phyloP scores from a whole-genome alignment of 108 stramenopile species.

The Conticribra weissflogii region DNA sequence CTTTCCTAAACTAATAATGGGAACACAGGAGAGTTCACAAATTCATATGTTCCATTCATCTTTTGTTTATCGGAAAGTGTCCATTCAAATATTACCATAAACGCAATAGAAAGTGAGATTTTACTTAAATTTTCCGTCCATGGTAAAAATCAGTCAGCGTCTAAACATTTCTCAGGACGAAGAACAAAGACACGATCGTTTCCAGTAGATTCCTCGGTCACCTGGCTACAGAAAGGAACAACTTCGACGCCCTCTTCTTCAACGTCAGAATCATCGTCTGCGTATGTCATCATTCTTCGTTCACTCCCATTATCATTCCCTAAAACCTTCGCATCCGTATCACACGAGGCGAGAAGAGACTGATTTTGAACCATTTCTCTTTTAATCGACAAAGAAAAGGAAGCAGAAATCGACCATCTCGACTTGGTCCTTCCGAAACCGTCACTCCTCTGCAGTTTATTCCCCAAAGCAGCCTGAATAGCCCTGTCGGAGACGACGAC shows the following conservation, averaged over 20 bases:
- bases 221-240: slow-evolving; percentile 3
- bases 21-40: too few species aligned
- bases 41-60: too few species aligned
- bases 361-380: not conserved
- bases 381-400: slow-evolving; percentile 5
- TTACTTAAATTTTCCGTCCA: too few species aligned
- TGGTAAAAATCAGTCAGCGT: too few species aligned
- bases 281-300: slow-evolving; percentile 3
- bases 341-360: too few species aligned
- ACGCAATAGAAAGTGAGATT: too few species aligned
- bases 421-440: slow-evolving; percentile 5
- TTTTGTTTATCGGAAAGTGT: too few species aligned
- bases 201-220: not conserved
- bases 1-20: too few species aligned
- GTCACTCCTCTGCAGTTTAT: not conserved
- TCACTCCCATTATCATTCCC: not conserved
- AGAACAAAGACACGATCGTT: not conserved
- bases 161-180: too few species aligned
- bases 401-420: slow-evolving; percentile 15
- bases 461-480: slow-evolving; percentile 14
- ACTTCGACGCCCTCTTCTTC: slow-evolving; percentile 12
- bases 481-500: not conserved
- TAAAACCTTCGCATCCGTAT: not conserved
- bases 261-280: not conserved
- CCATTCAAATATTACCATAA: too few species aligned